Base-by-base conservation (phyloP, 352 stramenopile species). In the Phytopythium delawarense region DNA sequence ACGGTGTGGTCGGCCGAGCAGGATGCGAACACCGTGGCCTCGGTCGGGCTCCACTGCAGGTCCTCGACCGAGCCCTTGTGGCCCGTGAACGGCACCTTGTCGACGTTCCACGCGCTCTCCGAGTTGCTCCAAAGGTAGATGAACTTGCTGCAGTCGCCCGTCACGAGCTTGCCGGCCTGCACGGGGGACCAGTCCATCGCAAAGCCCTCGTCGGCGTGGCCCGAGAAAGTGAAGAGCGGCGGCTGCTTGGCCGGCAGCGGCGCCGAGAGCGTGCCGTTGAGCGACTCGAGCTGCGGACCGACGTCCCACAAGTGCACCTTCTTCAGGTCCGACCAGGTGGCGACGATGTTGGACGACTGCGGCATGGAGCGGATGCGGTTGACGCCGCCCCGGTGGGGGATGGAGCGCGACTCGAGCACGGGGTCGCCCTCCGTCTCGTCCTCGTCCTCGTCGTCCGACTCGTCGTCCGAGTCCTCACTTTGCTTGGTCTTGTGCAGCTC, bases 241-340 rank as follows among this genome's bases (percentile, higher is more conserved):
- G 74, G 62, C 61, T 84, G 72, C 62, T 92, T 91, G 20, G 75
- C 59, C 12, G 78, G 74, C 35, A 89, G 50, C 39, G 81, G 75
- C 57, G 72, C 80, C 4, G 66, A 56, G 2, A 74, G 72, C 68
- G 97, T 91, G 45, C 85, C 80, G 40, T 98, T 86, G 3, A 98
- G 72, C 35, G 84, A 90, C 64, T 90, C 78, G 28, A 98, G 78
- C 65, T 97, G 86, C 66, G 91, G 91, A 34, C 87, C 77, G 59
- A 99, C 86, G 75, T 99, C 95, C 78, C 89, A 99, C 44, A 99
- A 71, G 64, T 99, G 94, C 59, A 99, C 96, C 55, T 93, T 92
- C 46, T 96, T 95, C 32, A 79, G 82, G 62, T 99, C 97, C 50
- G 94, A 93, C 97, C 96, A 99, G 3, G 95, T 98, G 25, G 96